These are phyloP conservation scores for Pelargonium nanum DNA, from an alignment of 345 rosid genomes.

Conservation along the genomic window DNA sequence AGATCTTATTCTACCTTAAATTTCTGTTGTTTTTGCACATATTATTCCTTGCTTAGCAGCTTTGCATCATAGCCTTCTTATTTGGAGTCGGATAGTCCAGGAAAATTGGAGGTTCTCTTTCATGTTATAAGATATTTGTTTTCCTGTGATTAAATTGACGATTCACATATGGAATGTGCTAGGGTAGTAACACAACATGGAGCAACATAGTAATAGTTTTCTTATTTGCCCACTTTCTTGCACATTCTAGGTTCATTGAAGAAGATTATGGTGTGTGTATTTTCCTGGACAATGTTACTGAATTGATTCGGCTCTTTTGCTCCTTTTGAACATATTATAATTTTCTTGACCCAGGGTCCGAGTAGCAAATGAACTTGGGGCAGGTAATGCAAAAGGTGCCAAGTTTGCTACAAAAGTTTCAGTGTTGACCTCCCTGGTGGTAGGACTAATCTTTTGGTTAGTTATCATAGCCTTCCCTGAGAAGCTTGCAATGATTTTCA, in stretches of 20 bases:
- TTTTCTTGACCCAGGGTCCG: conserved; percentile 29
- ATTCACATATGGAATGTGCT: not conserved
- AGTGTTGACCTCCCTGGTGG: conserved; percentile 21
- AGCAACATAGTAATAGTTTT: not conserved
- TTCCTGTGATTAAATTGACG: not conserved
- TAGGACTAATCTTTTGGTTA: conserved; percentile 30
- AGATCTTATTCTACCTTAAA: no score
- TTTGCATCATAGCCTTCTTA: no score
- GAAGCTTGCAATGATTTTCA: conserved; percentile 38
- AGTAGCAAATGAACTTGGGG: conserved; percentile 47
- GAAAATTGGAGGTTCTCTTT: not conserved
- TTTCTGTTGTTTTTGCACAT: no score
- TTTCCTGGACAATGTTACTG: not conserved
- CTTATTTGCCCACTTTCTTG: no score
- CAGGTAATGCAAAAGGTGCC: conserved; percentile 39
- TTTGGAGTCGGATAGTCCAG: not conserved
- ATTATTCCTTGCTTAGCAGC: no score
- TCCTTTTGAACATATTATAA: not conserved
- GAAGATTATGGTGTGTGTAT: not conserved
- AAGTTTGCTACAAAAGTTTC: conserved; percentile 45
- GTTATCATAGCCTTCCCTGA: conserved; percentile 27
- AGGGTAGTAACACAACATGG: not conserved
- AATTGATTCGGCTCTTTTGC: no score
- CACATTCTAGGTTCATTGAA: no score
- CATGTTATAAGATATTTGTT: not conserved